These are phyloP conservation scores for Roridomyces roridus DNA, from an alignment of 768 basidiomycete species.

Conservation along the genomic window DNA sequence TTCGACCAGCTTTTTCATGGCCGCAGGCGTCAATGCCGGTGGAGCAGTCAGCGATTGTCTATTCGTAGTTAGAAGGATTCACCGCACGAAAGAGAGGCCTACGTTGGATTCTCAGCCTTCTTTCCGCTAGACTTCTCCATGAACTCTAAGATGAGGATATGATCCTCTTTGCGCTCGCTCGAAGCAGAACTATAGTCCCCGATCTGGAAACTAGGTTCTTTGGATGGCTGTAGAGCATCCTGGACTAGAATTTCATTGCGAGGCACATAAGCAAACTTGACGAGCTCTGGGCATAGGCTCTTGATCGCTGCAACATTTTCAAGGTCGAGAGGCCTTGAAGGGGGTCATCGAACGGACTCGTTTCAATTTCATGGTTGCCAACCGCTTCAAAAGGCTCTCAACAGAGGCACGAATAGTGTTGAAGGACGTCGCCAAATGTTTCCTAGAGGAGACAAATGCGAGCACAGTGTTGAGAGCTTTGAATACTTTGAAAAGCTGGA, in stretches of 20 bases:
- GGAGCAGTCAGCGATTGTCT: conserved; percentile 31
- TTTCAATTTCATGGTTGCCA: conserved; percentile 16
- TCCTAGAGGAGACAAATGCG: conserved; percentile 83
- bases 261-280: conserved; percentile 85
- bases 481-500: conserved; percentile 41
- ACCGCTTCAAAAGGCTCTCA: conserved; percentile 81
- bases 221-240: conserved; percentile 33
- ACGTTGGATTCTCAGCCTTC: conserved; percentile 38
- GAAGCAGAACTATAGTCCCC: conserved; percentile 31
- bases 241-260: conserved; percentile 65
- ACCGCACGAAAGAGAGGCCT: conserved; percentile 2
- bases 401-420: conserved; percentile 78
- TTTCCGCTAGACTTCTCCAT: conserved; percentile 42
- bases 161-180: conserved; percentile 42
- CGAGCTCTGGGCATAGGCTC: conserved; percentile 79
- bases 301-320: conserved; percentile 83
- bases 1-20: conserved; percentile 73
- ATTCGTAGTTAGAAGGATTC: neutral
- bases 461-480: conserved; percentile 90
- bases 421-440: conserved; percentile 83
- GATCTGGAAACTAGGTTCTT: conserved; percentile 42
- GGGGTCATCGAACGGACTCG: conserved; percentile 1
- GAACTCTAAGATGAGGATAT: conserved; percentile 55
- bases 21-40: conserved; percentile 56
- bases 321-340: conserved; percentile 76